phyloP scores from a whole-genome alignment of 1,284 basidiomycete genomes.

The Stereum hirsutum region DNA sequence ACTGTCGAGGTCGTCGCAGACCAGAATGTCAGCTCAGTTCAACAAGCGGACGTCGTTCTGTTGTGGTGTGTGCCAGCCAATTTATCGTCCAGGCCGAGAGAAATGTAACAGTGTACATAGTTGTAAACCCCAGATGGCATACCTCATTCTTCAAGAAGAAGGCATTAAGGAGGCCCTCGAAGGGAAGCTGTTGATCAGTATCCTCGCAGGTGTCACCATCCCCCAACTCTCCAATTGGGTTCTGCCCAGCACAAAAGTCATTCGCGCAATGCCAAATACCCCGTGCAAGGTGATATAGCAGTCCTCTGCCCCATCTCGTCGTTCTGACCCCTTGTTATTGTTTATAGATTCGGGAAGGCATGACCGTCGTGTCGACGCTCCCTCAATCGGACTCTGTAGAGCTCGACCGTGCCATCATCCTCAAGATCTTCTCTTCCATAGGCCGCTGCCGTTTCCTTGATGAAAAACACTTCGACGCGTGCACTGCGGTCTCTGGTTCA shows the following conservation, averaged over 20 bases:
- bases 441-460: constrained; percentile 91
- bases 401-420: constrained; percentile 67
- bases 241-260: constrained; percentile 68
- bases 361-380: constrained; percentile 84
- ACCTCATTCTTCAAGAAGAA: constrained; percentile 61
- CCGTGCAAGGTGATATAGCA: constrained; percentile 76
- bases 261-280: constrained; percentile 98
- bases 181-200: constrained; percentile 91
- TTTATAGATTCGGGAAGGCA: constrained; percentile 87
- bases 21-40: constrained; percentile 68
- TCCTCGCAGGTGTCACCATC: constrained; percentile 93
- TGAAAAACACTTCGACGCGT: constrained; percentile 97
- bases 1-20: constrained; percentile 64
- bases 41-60: constrained; percentile 77
- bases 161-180: constrained; percentile 86
- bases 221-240: constrained; percentile 75
- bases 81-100: background rate
- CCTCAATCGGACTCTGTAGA: constrained; percentile 41
- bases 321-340: background rate
- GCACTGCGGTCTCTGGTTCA: constrained; percentile 92
- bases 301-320: background rate
- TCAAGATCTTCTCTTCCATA: constrained; percentile 92
- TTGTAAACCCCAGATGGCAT: constrained; percentile 91
- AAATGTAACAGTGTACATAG: constrained; percentile 29
- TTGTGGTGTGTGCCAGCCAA: constrained; percentile 55